Evolutionary conservation across 2,329 filamentous ascomycete species (phyloP), one percentile per base, ranked within the genome.

Genomic region (Fusarium sp.): DNA sequence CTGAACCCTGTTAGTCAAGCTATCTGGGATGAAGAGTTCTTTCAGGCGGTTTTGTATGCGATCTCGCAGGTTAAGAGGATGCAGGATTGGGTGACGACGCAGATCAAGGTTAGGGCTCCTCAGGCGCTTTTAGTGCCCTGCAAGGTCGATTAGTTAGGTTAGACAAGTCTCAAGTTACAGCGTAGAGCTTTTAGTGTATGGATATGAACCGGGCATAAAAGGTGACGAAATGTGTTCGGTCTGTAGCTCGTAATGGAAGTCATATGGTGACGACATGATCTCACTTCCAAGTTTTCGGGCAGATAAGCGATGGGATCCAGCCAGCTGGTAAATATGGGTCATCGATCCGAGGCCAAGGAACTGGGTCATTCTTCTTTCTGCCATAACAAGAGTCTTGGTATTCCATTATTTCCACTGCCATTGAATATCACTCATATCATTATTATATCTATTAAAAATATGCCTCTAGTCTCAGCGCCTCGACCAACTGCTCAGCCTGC

Each of bases 251-350:
- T 25, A 25, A 5, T 25, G 25, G 25, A 25, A 25, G 25, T 25
- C 25, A 33, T 44, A 55, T 39, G n/a, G 49, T 61, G 58, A 56
- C 49, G 58, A 25, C 29, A 61, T 56, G 13, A 31, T 61, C 54
- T 22, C 18, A 18, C 10, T 56, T 56, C 31, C 54, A 56, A 29
- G 22, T 56, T 56, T 55, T 31, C 27, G 20, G 11, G 35, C 13
- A 47, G 27, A 38, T 50, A 15, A 53, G 56, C 33, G 25, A 50
- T 29, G 14, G 11, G 12, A n/a, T n/a, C n/a, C 18, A 29, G 14
- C 10, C 7, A 20, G 7, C 1, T 49, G 41, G 31, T 38, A 47
- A 57, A 47, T 20, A 49, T 58, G 25, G 55, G 15, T 20, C 25
- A 6, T 29, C 10, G 22, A 15, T 11, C 53, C 29, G 13, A 45